Evolutionary conservation across 75 land plant species (phyloP), one percentile per base, ranked within the genome.

Genomic region (Pinus tabuliformis): DNA sequence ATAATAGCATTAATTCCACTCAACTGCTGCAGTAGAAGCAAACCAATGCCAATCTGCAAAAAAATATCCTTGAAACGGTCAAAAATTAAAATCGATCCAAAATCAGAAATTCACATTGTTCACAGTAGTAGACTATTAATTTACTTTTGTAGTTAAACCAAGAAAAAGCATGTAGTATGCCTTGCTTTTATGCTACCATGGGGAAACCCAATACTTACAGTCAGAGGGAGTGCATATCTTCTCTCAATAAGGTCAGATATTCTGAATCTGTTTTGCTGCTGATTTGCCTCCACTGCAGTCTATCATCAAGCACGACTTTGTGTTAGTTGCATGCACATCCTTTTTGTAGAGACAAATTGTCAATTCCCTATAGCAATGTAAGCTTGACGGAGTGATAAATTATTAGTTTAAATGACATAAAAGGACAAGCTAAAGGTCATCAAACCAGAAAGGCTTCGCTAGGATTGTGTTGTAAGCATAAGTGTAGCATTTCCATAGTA

Each of bases 1-100:
- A 96, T 60, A 75, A 96, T 82, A n/a, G 86, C 99, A 81, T 96
- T 96, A 56, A 94, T 89, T 73, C 99, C 99, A 78, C 85, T 81
- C 17, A 91, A 80, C 80, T 96, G 99, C 71, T 96, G 99, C 72
- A 96, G 77, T 7, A 90, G 58, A 52, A 90, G 88, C 78, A 96
- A 73, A 30, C 97, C 95, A 77, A 93, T 89, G 60, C 94, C 97
- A 73, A 95, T 76, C 99, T 94, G 86, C 70, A 79, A 63, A n/a
- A 68, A 58, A 76, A 18, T 6, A 58, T 68, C 52, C 52, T 68
- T 68, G 72, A 56, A 56, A 54, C 17, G 36, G 7, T 73, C 58
- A 28, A 28, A 73, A 5, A 1, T 68, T 68, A 45, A 68, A 42
- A 37, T 42, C 6, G 15, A 73, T 26, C n/a, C 5, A 73, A 52